Evolutionary conservation across 306 rosid genomes (phyloP).

Genomic region (Vigna unguiculata): DNA sequence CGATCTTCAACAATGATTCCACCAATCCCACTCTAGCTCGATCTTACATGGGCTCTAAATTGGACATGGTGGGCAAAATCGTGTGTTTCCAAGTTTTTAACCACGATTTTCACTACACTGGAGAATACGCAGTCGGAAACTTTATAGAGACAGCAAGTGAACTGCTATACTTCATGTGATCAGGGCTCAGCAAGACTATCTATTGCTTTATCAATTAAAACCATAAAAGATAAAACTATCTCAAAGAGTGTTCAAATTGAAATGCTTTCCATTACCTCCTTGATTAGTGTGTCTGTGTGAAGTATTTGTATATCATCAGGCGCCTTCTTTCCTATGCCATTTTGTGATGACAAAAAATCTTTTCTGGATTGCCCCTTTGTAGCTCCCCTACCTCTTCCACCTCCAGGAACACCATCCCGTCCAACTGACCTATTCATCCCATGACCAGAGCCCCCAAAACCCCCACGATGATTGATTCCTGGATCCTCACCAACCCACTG

Average conservation of each 20-base stretch:
- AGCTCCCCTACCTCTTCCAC: constrained; percentile 91
- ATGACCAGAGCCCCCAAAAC: constrained; percentile 70
- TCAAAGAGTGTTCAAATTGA: constrained; percentile 7
- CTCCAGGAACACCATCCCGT: constrained; percentile 64
- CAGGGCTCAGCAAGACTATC: neutral
- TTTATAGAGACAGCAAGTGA: neutral
- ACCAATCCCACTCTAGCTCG: no score
- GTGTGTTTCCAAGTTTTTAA: no score
- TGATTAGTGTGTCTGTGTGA: constrained; percentile 82
- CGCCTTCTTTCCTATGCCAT: constrained; percentile 82
- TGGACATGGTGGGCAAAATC: no score
- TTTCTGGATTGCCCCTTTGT: constrained; percentile 75
- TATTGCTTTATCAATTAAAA: neutral
- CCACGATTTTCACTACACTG: no score
- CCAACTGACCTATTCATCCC: constrained; percentile 74
- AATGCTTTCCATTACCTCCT: constrained; percentile 67
- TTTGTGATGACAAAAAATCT: constrained; percentile 75
- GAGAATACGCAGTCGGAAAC: neutral
- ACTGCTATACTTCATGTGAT: neutral
- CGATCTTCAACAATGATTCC: no score
- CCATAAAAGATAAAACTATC: constrained; percentile 8
- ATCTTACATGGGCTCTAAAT: no score
- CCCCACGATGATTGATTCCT: constrained; percentile 77
- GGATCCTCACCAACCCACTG: constrained; percentile 96
- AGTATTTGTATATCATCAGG: constrained; percentile 84